Evolutionary conservation across 2,329 filamentous ascomycete species (phyloP), one percentile per base, ranked within the genome.

Genomic region (Trichoderma sp.): DNA sequence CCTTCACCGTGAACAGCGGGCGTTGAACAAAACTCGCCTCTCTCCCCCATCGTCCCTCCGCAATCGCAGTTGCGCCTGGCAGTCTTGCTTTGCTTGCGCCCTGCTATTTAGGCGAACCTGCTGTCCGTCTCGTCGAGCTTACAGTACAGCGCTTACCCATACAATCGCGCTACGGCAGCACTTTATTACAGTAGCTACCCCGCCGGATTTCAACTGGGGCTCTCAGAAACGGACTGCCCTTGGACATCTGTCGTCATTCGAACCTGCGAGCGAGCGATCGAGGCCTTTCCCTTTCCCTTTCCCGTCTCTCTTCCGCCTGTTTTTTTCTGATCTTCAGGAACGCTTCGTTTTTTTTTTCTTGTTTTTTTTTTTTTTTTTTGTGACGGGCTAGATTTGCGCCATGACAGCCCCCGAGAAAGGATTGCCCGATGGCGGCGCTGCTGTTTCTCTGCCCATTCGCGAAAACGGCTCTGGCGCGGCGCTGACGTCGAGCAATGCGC

Each of bases 401-500:
- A 79, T 79, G 78, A 73, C 75, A 66, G 69, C 67, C 55, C 73
- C 73, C 49, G 73, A 75, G 26, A 68, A 72, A 71, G 74, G 71
- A 70, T 72, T 73, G 71, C 70, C 75, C 65, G 74, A 69, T 54
- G 70, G 65, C 59, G 70, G 69, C 70, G 70, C 70, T 61, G 69
- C 70, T 55, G 70, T 70, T 55, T 49, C 77, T 68, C 70, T 79
- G 30, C 76, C 78, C n/a, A 72, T 79, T 70, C 77, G 75, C 65
- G 69, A 73, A 43, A 74, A 71, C 68, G 76, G 73, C 72, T 73
- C 71, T 70, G 75, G 72, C 67, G 72, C 72, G 43, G 72, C 75
- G n/a, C 76, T 80, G 68, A 79, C 82, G 59, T 77, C 81, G 3
- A 83, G 81, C 52, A 84, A 86, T 70, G 74, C 82, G 6, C 82